phyloP scores from a whole-genome alignment of 2,329 filamentous ascomycete species.

The Nigrospora oryzae region DNA sequence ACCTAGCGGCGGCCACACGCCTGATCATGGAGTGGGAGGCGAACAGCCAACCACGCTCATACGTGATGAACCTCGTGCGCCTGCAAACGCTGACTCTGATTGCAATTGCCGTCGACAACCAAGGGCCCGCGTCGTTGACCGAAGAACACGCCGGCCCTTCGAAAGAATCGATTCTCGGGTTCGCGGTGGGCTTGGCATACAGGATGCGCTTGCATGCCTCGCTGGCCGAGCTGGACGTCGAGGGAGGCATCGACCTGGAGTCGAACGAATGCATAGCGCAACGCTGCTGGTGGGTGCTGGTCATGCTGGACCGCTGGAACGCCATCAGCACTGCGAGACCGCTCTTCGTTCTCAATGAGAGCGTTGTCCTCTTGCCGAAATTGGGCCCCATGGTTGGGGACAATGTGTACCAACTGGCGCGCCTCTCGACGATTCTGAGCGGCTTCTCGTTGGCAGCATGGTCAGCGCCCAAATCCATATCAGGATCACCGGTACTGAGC shows the following conservation, averaged over 20 bases:
- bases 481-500: conserved; percentile 33
- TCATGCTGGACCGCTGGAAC: conserved; percentile 67
- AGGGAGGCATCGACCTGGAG: conserved; percentile 43
- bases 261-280: conserved; percentile 53
- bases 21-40: conserved; percentile 45
- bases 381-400: conserved; percentile 55
- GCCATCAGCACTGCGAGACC: conserved; percentile 58
- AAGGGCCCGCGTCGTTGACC: conserved; percentile 31
- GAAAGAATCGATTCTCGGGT: conserved; percentile 49
- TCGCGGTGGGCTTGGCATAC: conserved; percentile 58
- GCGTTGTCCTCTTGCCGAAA: conserved; percentile 49
- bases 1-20: conserved; percentile 34
- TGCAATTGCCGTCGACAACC: conserved; percentile 55
- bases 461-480: conserved; percentile 31
- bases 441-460: conserved; percentile 40
- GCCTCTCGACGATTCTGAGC: conserved; percentile 52
- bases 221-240: conserved; percentile 24
- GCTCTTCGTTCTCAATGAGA: conserved; percentile 53
- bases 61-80: conserved; percentile 44
- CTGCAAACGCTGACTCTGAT: conserved; percentile 60
- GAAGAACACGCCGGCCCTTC: conserved; percentile 35
- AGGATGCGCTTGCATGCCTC: conserved; percentile 51
- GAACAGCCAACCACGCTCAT: conserved; percentile 25
- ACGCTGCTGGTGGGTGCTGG: conserved; percentile 64
- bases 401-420: conserved; percentile 53